Evolutionary conservation across 139 green algal genomes (phyloP), one percentile per base, ranked within the genome.

Genomic region (Coelastrella sp.): DNA sequence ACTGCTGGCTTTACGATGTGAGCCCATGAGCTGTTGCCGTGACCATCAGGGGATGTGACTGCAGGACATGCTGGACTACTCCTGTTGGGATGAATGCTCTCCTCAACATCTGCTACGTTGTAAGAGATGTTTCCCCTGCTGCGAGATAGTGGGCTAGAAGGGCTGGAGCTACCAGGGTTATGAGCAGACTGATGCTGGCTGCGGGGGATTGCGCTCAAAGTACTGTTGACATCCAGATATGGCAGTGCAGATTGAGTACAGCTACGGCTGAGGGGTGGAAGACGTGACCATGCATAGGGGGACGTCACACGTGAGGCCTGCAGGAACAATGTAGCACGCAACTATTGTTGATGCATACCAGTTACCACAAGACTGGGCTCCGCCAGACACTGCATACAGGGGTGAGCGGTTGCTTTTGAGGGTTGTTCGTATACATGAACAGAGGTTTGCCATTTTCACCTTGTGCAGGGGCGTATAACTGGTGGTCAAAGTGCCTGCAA

Each of bases 191-290:
- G n/a, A n/a, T 79, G 71, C 71, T 40, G 43, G 72, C 27, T 63
- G 72, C 4, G 57, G 50, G 25, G 67, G 73, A 67, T 45, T 2
- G 32, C 19, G 13, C 23, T 45, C 17, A 67, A 48, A 5, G 50
- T 21, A 2, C 27, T 50, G 73, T 30, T 81, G 32, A 81, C 50
- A 68, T 81, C 50, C 4, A 81, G 48, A 50, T 81, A 81, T 0
- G 73, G 73, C 7, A 50, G 67, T 21, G 48, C 37, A 25, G 50
- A 35, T 5, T 34, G 19, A 8, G 48, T 81, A 41, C 73, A 63
- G 8, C 43, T 27, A 17, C 41, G 43, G 27, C 71, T 78, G 69
- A 78, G 62, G 21, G 23, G 4, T 9, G 23, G 62, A 9, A 69
- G 62, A 27, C 38, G 62, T 41, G 9, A 27, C n/a, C n/a, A n/a